Conservation (phyloP, 2,329 filamentous ascomycete species). For the Ophiocordyceps camponoti-leonardi region DNA sequence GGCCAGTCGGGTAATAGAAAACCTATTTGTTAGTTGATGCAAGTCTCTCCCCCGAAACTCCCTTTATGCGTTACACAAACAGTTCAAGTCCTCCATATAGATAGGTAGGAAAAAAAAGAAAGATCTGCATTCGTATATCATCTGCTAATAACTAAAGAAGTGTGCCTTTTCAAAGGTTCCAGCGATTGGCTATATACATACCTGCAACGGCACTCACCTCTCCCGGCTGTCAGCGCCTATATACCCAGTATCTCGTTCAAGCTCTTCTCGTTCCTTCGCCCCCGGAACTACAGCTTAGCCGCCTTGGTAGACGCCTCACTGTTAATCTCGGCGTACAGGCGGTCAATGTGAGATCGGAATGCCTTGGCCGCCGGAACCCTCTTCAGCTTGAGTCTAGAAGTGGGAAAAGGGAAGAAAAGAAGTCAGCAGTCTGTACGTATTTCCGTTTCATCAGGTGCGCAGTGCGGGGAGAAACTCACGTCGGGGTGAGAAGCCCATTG, state of each 20-base stretch:
- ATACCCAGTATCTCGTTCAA: not conserved
- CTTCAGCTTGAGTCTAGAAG: slow-evolving; percentile 39
- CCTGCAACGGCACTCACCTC: no score
- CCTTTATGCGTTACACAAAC: no score
- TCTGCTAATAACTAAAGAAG: no score
- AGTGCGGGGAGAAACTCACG: slow-evolving; percentile 39
- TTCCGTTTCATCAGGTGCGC: not conserved
- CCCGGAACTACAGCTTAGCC: slow-evolving; percentile 26
- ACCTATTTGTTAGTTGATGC: no score
- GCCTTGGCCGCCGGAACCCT: slow-evolving; percentile 35
- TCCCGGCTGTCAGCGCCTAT: no score
- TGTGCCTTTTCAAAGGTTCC: no score
- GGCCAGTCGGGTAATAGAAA: no score
- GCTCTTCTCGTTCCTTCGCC: not conserved
- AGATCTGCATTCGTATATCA: no score
- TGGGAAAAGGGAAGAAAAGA: not conserved
- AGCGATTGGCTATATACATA: not conserved
- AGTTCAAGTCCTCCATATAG: no score
- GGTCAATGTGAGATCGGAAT: slow-evolving; percentile 34
- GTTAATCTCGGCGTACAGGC: slow-evolving; percentile 38
- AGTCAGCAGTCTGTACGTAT: not conserved
- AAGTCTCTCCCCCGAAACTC: no score
- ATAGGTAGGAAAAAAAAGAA: no score
- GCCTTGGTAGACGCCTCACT: slow-evolving; percentile 17
- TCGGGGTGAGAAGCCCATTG: slow-evolving; percentile 77